Percentiles rank a stretch among this genome's conserved stretches.
phyloP scores from a whole-genome alignment of 192 early-diverging fungal genomes.

The Borealophlyctis nickersoniae region DNA sequence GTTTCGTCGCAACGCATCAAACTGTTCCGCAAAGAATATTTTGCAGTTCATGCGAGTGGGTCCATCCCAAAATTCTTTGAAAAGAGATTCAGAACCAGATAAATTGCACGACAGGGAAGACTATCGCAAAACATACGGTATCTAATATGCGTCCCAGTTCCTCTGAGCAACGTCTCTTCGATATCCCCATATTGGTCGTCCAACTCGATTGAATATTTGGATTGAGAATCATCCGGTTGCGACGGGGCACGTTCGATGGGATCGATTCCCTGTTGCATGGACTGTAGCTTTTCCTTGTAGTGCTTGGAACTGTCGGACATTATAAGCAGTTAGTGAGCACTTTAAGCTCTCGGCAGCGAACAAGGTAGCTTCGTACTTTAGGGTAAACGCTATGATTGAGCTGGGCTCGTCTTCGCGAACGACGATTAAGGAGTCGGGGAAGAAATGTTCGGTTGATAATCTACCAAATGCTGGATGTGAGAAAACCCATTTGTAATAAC shows the following conservation, averaged over 20 bases:
- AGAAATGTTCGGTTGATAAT: conserved; percentile 77
- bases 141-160: conserved; percentile 71
- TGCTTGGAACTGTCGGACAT: conserved; percentile 53
- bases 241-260: conserved; percentile 7
- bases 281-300: conserved; percentile 64
- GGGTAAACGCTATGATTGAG: conserved; percentile 87
- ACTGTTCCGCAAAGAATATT: conserved; percentile 89
- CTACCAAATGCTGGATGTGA: conserved; percentile 23
- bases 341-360: too few species aligned
- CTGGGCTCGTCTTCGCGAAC: conserved; percentile 90
- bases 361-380: conserved; percentile 45
- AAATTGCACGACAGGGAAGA: not conserved
- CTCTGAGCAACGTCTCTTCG: conserved; percentile 66
- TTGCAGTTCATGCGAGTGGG: conserved; percentile 81
- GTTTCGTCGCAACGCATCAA: conserved; percentile 80
- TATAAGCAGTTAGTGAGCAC: not conserved
- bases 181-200: conserved; percentile 34
- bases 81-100: not conserved
- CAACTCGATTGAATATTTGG: conserved; percentile 26
- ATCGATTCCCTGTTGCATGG: conserved; percentile 28
- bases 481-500: too few species aligned
- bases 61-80: conserved; percentile 63
- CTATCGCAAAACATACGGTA: conserved; percentile 51
- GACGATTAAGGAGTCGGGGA: conserved; percentile 80
- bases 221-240: conserved; percentile 15